Conservation (phyloP, 2,329 filamentous ascomycete genomes). For the Colletotrichum zoysiae region DNA sequence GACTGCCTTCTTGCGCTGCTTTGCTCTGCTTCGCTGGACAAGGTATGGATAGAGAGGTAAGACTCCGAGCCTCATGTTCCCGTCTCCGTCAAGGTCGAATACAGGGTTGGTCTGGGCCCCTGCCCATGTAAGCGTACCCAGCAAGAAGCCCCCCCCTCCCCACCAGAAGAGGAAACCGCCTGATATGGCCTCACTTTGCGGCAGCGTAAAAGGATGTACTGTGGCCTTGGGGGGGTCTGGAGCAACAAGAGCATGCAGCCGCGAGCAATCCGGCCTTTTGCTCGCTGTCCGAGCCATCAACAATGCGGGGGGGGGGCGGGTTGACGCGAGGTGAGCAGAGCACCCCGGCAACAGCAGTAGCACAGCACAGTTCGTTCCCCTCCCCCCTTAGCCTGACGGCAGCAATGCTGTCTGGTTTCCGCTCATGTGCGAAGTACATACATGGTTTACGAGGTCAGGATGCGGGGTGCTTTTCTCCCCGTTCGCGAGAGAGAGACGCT, state of each 20-base stretch:
- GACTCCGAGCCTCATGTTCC: not conserved
- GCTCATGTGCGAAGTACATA: not conserved
- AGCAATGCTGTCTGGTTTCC: not conserved
- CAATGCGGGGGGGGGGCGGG: constrained; percentile 24
- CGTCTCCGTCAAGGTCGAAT: constrained; percentile 26
- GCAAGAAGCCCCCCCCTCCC: not conserved
- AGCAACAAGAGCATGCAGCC: constrained; percentile 19
- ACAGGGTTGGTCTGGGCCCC: constrained; percentile 10
- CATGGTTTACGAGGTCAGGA: too few species aligned
- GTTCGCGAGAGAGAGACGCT: too few species aligned
- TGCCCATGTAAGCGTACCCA: not conserved
- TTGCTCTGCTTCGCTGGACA: too few species aligned
- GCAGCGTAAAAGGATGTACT: not conserved
- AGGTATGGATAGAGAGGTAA: not conserved
- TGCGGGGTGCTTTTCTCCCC: too few species aligned
- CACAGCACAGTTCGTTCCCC: not conserved
- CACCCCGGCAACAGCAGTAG: constrained; percentile 7
- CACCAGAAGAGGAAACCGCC: constrained; percentile 7
- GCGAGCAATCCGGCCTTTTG: not conserved
- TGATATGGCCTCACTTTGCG: constrained; percentile 37
- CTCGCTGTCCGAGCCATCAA: constrained; percentile 18
- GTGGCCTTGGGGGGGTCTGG: not conserved
- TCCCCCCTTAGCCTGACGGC: not conserved
- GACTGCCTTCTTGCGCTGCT: not conserved
- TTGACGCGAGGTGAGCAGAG: constrained; percentile 8